A percentile compares a stretch with the other conserved stretches of the same genome.
Evolutionary conservation across 2,329 filamentous ascomycete species (phyloP).

Genomic region (Epichloe gansuensis): DNA sequence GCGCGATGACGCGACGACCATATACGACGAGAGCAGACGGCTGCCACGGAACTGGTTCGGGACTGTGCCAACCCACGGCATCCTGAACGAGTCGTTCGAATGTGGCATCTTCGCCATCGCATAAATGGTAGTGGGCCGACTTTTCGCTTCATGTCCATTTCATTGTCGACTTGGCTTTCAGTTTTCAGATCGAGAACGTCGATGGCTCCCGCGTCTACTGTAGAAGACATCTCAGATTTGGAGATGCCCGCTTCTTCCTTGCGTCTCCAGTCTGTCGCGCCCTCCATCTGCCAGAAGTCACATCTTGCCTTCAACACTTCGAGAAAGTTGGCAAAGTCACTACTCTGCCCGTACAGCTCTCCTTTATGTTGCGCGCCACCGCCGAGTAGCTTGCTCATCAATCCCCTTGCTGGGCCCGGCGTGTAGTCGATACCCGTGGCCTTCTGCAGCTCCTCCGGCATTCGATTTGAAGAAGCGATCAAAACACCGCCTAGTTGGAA

Average conservation of each 20-base stretch:
- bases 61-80: conserved; percentile 12
- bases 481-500: conserved; percentile 74
- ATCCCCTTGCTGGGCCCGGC: conserved; percentile 39
- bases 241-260: conserved; percentile 28
- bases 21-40: conserved; percentile 41
- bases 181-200: not conserved
- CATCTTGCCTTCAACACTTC: conserved; percentile 66
- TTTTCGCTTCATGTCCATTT: conserved; percentile 6
- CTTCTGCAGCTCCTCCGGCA: conserved; percentile 71
- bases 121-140: conserved; percentile 20
- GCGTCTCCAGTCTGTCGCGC: conserved; percentile 57
- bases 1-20: conserved; percentile 49
- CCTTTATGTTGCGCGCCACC: conserved; percentile 25
- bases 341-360: conserved; percentile 45
- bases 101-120: conserved; percentile 13
- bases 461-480: conserved; percentile 68
- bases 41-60: conserved; percentile 25
- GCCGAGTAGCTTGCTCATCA: conserved; percentile 37
- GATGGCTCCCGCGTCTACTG: not conserved
- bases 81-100: conserved; percentile 15
- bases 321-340: conserved; percentile 65
- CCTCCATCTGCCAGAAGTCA: conserved; percentile 77
- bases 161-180: not conserved
- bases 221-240: not conserved
- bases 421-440: conserved; percentile 60